Conservation (phyloP, 192 early-diverging fungal genomes). For the Podila verticillata region DNA sequence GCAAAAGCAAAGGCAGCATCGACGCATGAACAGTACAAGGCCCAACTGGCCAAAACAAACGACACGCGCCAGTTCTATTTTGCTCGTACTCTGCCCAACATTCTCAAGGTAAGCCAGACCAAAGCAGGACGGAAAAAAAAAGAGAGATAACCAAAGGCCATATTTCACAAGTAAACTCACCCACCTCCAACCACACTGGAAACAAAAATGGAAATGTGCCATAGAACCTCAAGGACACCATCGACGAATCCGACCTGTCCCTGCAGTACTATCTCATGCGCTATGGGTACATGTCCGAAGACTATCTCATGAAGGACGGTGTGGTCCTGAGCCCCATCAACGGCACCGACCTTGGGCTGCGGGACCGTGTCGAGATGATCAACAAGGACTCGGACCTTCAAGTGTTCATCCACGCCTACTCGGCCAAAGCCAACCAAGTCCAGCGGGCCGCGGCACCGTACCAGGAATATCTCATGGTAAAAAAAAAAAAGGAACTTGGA, state of each 20-base stretch:
- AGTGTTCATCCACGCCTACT: constrained; percentile 31
- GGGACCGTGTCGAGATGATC: constrained; percentile 34
- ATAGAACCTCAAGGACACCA: constrained; percentile 80
- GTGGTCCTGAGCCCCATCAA: constrained; percentile 46
- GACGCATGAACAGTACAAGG: constrained; percentile 86
- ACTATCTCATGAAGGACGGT: constrained; percentile 67
- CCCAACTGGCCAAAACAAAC: constrained; percentile 82
- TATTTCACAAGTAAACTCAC: not conserved
- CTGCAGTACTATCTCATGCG: constrained; percentile 82
- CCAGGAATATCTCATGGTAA: constrained; percentile 41
- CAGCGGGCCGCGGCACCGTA: constrained; percentile 26
- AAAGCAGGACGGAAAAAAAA: not conserved
- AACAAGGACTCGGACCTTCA: constrained; percentile 42
- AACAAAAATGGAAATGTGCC: not conserved
- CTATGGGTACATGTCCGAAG: constrained; percentile 84
- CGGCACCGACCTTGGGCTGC: constrained; percentile 31
- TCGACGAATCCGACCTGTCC: constrained; percentile 85
- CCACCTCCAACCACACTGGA: too few species aligned
- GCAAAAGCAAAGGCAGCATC: constrained; percentile 82
- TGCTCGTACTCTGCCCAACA: constrained; percentile 81
- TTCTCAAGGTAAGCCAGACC: constrained; percentile 69
- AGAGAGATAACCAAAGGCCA: not conserved
- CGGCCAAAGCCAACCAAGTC: constrained; percentile 24
- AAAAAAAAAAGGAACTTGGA: too few species aligned
- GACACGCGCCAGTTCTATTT: constrained; percentile 79